A percentile compares a stretch with the other conserved stretches of the same genome.
phyloP scores from a whole-genome alignment of 2,329 filamentous ascomycete species.

The Fusarium sp. region DNA sequence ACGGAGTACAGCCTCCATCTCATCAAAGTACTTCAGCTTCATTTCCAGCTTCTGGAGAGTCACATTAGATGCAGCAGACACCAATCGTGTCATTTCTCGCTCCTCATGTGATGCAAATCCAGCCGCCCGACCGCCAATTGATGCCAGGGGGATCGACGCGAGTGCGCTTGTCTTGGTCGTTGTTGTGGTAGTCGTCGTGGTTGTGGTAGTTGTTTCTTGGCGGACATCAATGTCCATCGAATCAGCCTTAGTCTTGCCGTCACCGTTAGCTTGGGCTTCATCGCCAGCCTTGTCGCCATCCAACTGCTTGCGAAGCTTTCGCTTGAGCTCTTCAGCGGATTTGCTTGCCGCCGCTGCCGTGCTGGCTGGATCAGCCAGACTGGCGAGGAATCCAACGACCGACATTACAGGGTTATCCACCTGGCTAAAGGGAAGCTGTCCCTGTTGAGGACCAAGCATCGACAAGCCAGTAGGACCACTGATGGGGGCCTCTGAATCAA shows the following conservation, averaged over 20 bases:
- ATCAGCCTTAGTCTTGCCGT: constrained; percentile 67
- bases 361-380: constrained; percentile 88
- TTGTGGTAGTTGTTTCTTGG: constrained; percentile 64
- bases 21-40: constrained; percentile 95
- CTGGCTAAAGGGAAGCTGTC: constrained; percentile 88
- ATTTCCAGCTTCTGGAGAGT: constrained; percentile 96
- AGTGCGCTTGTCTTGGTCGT: constrained; percentile 61
- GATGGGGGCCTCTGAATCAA: constrained; percentile 75
- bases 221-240: constrained; percentile 73
- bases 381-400: constrained; percentile 92
- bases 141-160: constrained; percentile 84
- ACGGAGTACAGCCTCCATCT: constrained; percentile 92
- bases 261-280: constrained; percentile 66
- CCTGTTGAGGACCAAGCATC: constrained; percentile 77
- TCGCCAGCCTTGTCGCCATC: constrained; percentile 61
- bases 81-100: constrained; percentile 92
- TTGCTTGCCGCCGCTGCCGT: constrained; percentile 91
- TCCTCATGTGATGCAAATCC: constrained; percentile 96
- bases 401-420: constrained; percentile 97
- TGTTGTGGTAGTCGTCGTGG: constrained; percentile 61
- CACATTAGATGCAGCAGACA: constrained; percentile 91
- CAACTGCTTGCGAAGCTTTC: constrained; percentile 80
- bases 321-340: constrained; percentile 87
- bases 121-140: constrained; percentile 85
- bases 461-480: constrained; percentile 68